Percentiles rank a stretch among this genome's conserved stretches.
Evolutionary conservation across 345 rosid species (phyloP).

Genomic region (Heritiera fomes): DNA sequence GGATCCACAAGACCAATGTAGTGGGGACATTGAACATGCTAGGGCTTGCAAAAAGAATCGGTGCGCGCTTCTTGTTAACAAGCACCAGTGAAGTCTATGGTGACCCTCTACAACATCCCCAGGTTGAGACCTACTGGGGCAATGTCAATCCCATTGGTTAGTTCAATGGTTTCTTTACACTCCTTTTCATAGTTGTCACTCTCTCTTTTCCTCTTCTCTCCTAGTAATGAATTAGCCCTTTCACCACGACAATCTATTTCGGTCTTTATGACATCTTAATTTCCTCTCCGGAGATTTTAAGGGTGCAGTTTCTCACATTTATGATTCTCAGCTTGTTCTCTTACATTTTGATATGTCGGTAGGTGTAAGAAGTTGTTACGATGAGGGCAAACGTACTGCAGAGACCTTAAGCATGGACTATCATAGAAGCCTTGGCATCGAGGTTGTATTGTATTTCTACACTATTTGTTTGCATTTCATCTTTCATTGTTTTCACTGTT

Average conservation of each 20-base stretch:
- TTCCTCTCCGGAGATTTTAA: no score
- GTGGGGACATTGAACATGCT: slow-evolving; percentile 83
- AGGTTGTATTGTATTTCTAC: slow-evolving; percentile 37
- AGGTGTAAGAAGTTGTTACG: slow-evolving; percentile 88
- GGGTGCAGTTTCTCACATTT: no score
- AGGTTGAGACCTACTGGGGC: slow-evolving; percentile 87
- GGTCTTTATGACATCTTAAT: no score
- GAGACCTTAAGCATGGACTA: slow-evolving; percentile 85
- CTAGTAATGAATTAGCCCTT: no score
- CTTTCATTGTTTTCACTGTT: neutral
- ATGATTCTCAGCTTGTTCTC: no score
- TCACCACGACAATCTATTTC: no score
- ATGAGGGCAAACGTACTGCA: slow-evolving; percentile 86
- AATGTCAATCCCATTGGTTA: slow-evolving; percentile 87
- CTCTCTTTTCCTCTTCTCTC: no score
- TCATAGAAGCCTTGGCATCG: slow-evolving; percentile 68
- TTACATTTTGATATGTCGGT: neutral
- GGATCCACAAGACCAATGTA: slow-evolving; percentile 74
- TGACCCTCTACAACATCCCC: slow-evolving; percentile 86
- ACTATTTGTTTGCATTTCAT: neutral
- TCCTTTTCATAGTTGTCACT: no score
- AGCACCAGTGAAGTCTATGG: slow-evolving; percentile 95
- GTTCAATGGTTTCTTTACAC: neutral
- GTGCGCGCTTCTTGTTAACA: slow-evolving; percentile 80
- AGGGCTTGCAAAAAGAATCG: slow-evolving; percentile 77